Evolutionary conservation across 192 early-diverging fungal species (phyloP).

Genomic region (Mortierella hygrophila): DNA sequence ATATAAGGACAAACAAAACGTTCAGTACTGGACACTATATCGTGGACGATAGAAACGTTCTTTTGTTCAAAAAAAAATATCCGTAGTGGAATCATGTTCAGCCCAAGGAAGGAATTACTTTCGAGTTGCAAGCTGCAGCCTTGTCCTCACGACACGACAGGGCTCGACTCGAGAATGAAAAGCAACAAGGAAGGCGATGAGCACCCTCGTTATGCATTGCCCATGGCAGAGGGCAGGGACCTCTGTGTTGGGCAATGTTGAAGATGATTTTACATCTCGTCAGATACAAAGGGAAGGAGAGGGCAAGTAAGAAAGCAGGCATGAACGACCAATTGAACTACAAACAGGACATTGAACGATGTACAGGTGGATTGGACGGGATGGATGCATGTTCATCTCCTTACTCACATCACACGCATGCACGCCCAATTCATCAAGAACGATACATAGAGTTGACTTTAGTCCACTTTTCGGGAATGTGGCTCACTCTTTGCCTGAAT

Average conservation of each 20-base stretch:
- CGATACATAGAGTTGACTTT: background rate
- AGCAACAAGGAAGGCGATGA: background rate
- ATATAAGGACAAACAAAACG: background rate
- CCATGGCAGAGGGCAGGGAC: background rate
- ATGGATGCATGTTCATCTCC: background rate
- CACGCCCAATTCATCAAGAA: background rate
- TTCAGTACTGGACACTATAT: too few relatives aligned
- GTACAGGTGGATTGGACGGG: too few relatives aligned
- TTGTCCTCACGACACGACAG: background rate
- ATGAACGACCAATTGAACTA: background rate
- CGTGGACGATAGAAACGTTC: too few relatives aligned
- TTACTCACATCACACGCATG: background rate
- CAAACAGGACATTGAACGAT: background rate
- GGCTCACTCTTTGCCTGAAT: background rate
- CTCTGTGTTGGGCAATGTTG: background rate
- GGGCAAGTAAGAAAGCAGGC: background rate
- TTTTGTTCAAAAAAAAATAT: background rate
- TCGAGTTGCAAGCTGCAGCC: background rate
- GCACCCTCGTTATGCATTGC: background rate
- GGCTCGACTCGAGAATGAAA: too few relatives aligned
- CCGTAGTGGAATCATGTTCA: background rate
- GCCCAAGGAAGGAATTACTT: background rate
- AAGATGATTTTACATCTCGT: background rate
- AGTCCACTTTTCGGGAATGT: background rate
- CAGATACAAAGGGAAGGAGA: background rate